Evolutionary conservation across 1,139 yeast genomes (phyloP), one percentile per base, ranked within the genome.

Genomic region (Debaryomyces fabryi): DNA sequence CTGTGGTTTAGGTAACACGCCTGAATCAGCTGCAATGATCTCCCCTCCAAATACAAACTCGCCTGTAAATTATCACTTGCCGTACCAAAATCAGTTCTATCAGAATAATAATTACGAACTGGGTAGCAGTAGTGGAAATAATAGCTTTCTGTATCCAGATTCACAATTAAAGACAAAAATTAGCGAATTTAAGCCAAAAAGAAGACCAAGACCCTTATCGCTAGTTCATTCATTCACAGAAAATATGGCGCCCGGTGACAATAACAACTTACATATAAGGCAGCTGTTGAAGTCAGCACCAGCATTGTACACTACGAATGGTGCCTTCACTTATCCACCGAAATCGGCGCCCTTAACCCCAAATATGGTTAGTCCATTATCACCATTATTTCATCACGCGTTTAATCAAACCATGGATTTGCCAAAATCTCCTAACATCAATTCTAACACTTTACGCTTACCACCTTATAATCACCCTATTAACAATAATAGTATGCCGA

Each of bases 151-250:
- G 20, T 40, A 40, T 32, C 27, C 43, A 6, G 48, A 41, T 21
- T 15, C 48, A 21, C 27, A 35, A 15, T 10, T 44, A 20, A 50
- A 39, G 52, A 58, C 34, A 52, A 72, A 74, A 3, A 52, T 59
- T 8, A 64, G 60, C 51, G 62, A 65, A 42, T 71, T 67, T 54
- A 73, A 71, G 52, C 76, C 78, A 9, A 74, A 72, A 48, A 60
- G 74, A 53, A 63, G 80, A 53, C 80, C 80, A 25, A 57, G 72
- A 44, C 80, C 79, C 7, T 64, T 75, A 46, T 58, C 74, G 12
- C 65, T 75, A 45, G 71, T 61, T 51, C 75, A 72, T 52, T 69
- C 76, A 10, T 65, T 63, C 50, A 54, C 70, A 58, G 34, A 67
- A 49, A 47, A 68, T 60, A 45, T 72, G 66, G 37, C 65, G 58